A percentile compares a stretch with the other conserved stretches of the same genome.
These are phyloP conservation scores for Leptographium procerum DNA, from an alignment of 2,329 filamentous ascomycete species.

Conservation along the genomic window DNA sequence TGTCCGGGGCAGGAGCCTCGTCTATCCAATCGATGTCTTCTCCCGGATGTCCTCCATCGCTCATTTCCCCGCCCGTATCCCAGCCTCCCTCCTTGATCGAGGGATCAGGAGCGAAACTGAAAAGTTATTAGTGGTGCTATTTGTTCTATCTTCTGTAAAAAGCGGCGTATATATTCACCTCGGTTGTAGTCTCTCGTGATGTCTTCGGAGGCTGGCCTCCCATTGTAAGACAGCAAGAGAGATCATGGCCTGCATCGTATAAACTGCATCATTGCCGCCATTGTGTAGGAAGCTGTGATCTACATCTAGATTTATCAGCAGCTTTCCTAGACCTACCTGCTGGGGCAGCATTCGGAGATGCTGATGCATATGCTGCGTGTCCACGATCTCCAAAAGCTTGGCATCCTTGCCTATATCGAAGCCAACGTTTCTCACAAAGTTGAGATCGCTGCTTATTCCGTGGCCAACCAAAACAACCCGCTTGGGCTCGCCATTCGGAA, in stretches of 20 bases:
- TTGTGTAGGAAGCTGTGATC: conserved; percentile 63
- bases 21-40: neutral
- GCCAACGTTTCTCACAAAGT: conserved; percentile 53
- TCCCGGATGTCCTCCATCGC: conserved; percentile 17
- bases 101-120: conserved; percentile 1
- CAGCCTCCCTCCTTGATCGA: conserved; percentile 16
- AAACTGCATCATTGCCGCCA: conserved; percentile 75
- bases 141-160: neutral
- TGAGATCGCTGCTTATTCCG: conserved; percentile 54
- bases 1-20: neutral
- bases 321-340: conserved; percentile 41
- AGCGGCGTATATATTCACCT: neutral
- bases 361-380: conserved; percentile 63
- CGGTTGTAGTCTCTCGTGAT: neutral
- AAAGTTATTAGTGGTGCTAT: neutral
- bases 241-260: conserved; percentile 65
- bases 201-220: conserved; percentile 14
- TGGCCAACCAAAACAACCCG: conserved; percentile 71
- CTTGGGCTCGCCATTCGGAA: conserved; percentile 12
- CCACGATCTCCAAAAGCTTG: conserved; percentile 53
- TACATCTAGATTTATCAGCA: conserved; percentile 56
- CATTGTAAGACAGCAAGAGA: conserved; percentile 36
- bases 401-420: conserved; percentile 43
- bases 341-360: conserved; percentile 44
- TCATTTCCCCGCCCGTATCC: conserved; percentile 20